Evolutionary conservation across 192 early-diverging fungal genomes (phyloP), one percentile per base, ranked within the genome.

Genomic region (Haplosporangium gracile): DNA sequence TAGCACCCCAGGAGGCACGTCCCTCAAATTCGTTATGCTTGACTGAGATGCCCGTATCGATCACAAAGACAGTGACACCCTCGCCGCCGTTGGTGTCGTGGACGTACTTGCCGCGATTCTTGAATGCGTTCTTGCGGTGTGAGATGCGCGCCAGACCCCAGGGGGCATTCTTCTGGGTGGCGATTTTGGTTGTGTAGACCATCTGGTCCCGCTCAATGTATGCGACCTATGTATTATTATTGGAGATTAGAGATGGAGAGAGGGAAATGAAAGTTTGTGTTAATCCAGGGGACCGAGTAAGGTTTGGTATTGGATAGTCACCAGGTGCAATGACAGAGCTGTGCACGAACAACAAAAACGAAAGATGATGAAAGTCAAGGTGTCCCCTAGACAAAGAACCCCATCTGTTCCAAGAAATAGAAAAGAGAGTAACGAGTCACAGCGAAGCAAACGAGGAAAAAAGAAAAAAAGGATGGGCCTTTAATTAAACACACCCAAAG

Each of bases 21-120:
- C 96, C 96, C 70, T 95, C 93, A 86, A 99, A 98, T 77, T 99
- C 98, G 18, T 93, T 91, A 79, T 99, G 98, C 2, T 92, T 87
- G 72, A 94, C 85, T 79, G 93, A 92, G 75, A 98, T 92, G 73
- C 98, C 98, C 5, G 98, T 99, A 91, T 99, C 98, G 65, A 99
- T 95, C 36, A 99, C 96, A 90, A 97, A 99, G 39, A 95, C 97
- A n/a, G 94, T 95, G 78, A 99, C 94, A 77, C 94, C 95, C 10
- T 94, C 90, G 63, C 97, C 97, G 77, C 89, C 96, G 24, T 91
- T 79, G 10, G 91, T 86, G 77, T 95, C 89, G 88, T 97, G 96
- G 5, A 81, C 74, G 76, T 97, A 99, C 88, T 93, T 93, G 82
- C 93, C 92, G 76, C 90, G 94, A 74, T 89, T 90, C 77, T 90